These are phyloP conservation scores for Blastobotrys peoriensis DNA, from an alignment of 805 yeast species.

Conservation along the genomic window DNA sequence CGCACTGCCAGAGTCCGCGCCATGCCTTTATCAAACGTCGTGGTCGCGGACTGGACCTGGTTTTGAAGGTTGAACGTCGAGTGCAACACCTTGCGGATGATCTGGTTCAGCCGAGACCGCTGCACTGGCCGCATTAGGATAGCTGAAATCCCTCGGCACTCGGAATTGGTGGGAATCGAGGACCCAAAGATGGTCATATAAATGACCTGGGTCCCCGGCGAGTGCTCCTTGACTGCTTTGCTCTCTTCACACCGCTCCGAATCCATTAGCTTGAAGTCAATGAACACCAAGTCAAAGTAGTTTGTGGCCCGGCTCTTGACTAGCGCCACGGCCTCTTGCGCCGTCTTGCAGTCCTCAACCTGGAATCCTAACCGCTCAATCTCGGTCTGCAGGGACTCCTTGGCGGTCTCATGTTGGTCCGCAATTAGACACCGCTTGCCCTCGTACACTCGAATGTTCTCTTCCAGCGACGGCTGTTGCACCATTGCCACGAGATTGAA, in stretches of 20 bases:
- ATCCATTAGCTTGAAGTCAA: slow-evolving; percentile 17
- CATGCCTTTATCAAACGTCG: slow-evolving; percentile 21
- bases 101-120: slow-evolving; percentile 18
- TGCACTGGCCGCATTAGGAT: slow-evolving; percentile 22
- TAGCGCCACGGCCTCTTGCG: slow-evolving; percentile 18
- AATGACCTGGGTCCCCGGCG: slow-evolving; percentile 18
- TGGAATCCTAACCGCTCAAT: slow-evolving; percentile 30
- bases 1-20: slow-evolving; percentile 18
- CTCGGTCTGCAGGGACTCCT: slow-evolving; percentile 31
- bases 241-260: slow-evolving; percentile 11
- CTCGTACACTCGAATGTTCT: slow-evolving; percentile 13
- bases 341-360: slow-evolving; percentile 24
- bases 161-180: slow-evolving; percentile 19
- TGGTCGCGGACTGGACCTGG: slow-evolving; percentile 15
- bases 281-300: slow-evolving; percentile 18
- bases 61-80: slow-evolving; percentile 14
- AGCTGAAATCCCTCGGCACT: slow-evolving; percentile 19
- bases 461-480: slow-evolving; percentile 21
- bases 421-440: slow-evolving; percentile 30
- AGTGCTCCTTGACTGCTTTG: slow-evolving; percentile 10
- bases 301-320: slow-evolving; percentile 11
- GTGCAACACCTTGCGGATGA: slow-evolving; percentile 17
- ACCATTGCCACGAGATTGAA: slow-evolving; percentile 34
- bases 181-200: slow-evolving; percentile 24
- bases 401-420: slow-evolving; percentile 30